Evolutionary conservation across 352 stramenopile species (phyloP), one percentile per base, ranked within the genome.

Genomic region (Discostella stelligera): DNA sequence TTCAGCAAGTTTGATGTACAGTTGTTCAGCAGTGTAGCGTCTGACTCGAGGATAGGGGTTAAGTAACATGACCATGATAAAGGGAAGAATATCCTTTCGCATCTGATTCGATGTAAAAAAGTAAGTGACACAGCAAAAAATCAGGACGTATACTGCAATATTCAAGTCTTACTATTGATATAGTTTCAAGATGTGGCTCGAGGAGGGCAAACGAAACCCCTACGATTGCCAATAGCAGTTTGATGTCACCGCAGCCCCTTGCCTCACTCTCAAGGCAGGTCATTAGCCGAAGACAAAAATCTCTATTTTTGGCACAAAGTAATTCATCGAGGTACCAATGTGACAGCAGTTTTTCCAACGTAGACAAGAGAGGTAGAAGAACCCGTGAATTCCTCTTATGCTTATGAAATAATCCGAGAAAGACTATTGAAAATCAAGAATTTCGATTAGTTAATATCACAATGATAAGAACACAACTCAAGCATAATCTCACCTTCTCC

Each of bases 1-100:
- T 75, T 92, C 89, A 18, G 84, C 37, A 48, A 94, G 32, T 66
- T 80, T 81, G 18, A 91, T 66, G 60, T 93, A 94, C 0, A 94
- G 70, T 63, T 93, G 81, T 64, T 93, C 89, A 59, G 89, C 89
- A 41, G 79, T 81, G 73, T 88, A 83, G 13, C 75, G 65, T 50
- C 89, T 74, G 10, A 94, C 77, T 55, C 84, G 74, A 32, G 89
- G 89, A 73, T 87, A 94, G 0, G 41, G 69, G 66, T 93, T 90
- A 10, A 70, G 58, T 11, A 92, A 64, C 64, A 90, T 80, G 10
- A 32, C 67, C 69, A 86, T 87, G 16, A 90, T 49, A 67, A 93
- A 89, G 14, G 59, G 58, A 52, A 90, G 39, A 66, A 81, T 60
- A 32, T 85, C 67, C 32, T 79, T 46, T 32, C 63, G 25, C 61